Percentiles rank a stretch among this genome's conserved stretches.
Evolutionary conservation across 345 rosid genomes (phyloP).

Genomic region (Dovyalis caffra): DNA sequence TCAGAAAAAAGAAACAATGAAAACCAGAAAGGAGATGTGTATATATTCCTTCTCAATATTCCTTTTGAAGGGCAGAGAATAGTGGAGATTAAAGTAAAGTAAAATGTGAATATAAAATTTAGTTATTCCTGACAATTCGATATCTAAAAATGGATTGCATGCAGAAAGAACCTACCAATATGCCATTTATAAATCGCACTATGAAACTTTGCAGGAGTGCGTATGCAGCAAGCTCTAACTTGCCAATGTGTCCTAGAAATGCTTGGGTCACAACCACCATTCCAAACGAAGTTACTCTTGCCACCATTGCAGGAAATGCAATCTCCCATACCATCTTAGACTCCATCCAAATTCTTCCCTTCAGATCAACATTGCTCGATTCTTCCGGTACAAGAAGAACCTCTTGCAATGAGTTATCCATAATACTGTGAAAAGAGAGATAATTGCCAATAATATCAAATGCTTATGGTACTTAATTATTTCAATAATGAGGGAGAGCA

Average conservation of each 20-base stretch:
- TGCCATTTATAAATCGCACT: slow-evolving; percentile 8
- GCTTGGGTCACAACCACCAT: slow-evolving; percentile 17
- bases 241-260: slow-evolving; percentile 7
- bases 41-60: no score
- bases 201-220: neutral
- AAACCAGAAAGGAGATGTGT: no score
- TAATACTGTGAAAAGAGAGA: no score
- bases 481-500: no score
- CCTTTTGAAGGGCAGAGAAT: no score
- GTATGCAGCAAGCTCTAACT: slow-evolving; percentile 12
- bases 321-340: slow-evolving; percentile 15
- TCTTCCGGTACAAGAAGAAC: neutral
- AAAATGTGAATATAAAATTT: fast-evolving
- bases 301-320: slow-evolving; percentile 12
- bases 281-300: slow-evolving; percentile 3
- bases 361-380: neutral
- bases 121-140: no score
- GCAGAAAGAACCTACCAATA: slow-evolving; percentile 3
- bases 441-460: no score
- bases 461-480: no score
- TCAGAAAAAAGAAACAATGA: no score
- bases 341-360: neutral
- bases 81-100: no score
- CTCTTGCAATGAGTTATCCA: neutral
- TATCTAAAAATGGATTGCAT: neutral